Base-by-base conservation (phyloP, 2,329 filamentous ascomycete species). In the Cladosporium sp. region DNA sequence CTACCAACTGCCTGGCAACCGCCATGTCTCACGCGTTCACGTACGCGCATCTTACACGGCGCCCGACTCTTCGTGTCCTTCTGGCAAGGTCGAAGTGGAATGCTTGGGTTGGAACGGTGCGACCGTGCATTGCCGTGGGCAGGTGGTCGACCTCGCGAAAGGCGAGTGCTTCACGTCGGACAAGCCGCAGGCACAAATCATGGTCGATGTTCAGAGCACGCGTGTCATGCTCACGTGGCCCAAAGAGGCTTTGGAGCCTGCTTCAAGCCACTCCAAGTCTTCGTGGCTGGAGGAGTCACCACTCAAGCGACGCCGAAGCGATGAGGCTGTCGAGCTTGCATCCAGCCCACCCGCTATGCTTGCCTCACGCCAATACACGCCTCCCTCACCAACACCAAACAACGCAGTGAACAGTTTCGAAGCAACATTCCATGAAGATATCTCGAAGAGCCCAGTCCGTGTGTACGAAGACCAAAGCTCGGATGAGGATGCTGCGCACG, bases 41-140 rank as follows among this genome's bases (percentile, higher is more conserved):
- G 91, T 97, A 78, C 90, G 92, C 80, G 93, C 93, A 69, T 87
- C 89, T 63, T 99, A 93, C 78, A 87, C 94, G 69, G 85, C 90
- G 26, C 87, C 92, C 14, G 81, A 85, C 24, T 84, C 86, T 65
- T 86, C 86, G 5, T 85, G 92, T 73, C 88, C 92, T 71, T 85
- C 88, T 68, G 92, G 91, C 77, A 90, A 88, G 78, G 87, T 99
- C 57, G 92, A 97, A 78, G 90, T 99, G 73, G 85, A 92, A 74
- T 99, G 95, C 83, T 87, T 91, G 74, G 95, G 95, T 26, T 98
- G 94, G 94, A 99, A 99, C 78, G 95, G 95, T 18, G 84, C 95
- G 71, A 96, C 92, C 81, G 81, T 99, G 71, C 93, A 97, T 80
- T 97, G 92, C 82, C 90, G 94, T 79, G 92, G 92, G 65, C 88